These are phyloP conservation scores for Byssothecium circinans DNA, from an alignment of 2,329 filamentous ascomycete genomes.

Conservation along the genomic window DNA sequence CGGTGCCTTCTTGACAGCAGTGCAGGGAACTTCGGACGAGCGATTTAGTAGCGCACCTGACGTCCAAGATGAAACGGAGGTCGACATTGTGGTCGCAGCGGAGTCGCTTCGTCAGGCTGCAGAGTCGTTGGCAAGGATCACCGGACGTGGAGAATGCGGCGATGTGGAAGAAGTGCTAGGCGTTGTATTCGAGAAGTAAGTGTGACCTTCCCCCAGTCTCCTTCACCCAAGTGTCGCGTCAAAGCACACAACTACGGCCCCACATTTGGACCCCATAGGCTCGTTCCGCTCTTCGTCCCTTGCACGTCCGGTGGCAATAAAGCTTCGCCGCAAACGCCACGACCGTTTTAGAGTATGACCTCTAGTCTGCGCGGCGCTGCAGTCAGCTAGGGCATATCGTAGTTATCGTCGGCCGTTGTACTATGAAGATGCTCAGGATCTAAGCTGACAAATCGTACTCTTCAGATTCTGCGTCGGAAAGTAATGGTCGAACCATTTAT, in stretches of 20 bases:
- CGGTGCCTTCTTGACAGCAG: constrained; percentile 69
- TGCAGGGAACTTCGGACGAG: constrained; percentile 29
- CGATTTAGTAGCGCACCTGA: not conserved
- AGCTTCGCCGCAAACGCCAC: constrained; percentile 17
- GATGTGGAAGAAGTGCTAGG: constrained; percentile 96
- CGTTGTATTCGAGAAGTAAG: constrained; percentile 96
- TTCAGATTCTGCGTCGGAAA: constrained; percentile 31
- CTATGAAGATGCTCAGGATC: not conserved
- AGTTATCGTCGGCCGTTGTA: not conserved
- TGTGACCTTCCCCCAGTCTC: constrained; percentile 24
- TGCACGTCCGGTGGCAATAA: not conserved
- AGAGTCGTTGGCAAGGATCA: constrained; percentile 69
- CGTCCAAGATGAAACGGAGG: constrained; percentile 41
- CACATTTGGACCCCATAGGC: not conserved
- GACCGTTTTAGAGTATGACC: constrained; percentile 26
- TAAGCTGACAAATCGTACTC: constrained; percentile 1
- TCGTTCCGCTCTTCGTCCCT: not conserved
- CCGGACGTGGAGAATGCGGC: constrained; percentile 78
- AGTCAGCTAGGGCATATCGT: constrained; percentile 1
- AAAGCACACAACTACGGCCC: not conserved
- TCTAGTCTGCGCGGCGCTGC: constrained; percentile 4
- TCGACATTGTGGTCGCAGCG: constrained; percentile 87
- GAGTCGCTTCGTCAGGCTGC: constrained; percentile 71
- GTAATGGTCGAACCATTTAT: constrained; percentile 2
- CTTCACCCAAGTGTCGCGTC: not conserved